Evolutionary conservation across 371 early-diverging fungal genomes (phyloP).

Genomic region (Capillidium heterosporum): DNA sequence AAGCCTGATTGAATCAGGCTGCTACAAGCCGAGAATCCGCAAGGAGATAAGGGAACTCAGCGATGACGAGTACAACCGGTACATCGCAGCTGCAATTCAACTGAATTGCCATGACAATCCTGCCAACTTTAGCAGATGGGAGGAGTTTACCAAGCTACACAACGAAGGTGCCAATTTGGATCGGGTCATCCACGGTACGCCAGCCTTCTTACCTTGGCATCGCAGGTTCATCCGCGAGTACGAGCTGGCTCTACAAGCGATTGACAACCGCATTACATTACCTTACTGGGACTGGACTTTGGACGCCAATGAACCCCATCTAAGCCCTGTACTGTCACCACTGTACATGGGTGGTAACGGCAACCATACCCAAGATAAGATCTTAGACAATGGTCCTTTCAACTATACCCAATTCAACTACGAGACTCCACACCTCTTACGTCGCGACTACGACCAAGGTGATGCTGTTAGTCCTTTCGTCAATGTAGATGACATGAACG

Average conservation of each 20-base stretch:
- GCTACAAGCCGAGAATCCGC: background rate
- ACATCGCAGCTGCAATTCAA: background rate
- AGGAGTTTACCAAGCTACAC: background rate
- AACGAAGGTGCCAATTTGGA: background rate
- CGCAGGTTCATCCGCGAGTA: background rate
- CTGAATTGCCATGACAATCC: background rate
- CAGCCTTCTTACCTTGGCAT: slow-evolving; percentile 6
- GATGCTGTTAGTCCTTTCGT: background rate
- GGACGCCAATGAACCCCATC: background rate
- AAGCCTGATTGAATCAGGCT: background rate
- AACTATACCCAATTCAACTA: background rate
- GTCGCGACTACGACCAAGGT: background rate
- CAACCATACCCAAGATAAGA: background rate
- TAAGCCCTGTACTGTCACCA: slow-evolving; percentile 6
- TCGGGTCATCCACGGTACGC: background rate
- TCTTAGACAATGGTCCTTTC: background rate
- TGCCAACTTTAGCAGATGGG: background rate
- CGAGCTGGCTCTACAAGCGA: background rate
- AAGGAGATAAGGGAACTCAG: background rate
- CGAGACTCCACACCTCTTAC: background rate
- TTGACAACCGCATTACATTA: background rate
- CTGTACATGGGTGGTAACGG: slow-evolving; percentile 11
- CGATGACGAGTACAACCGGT: background rate
- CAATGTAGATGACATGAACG: background rate
- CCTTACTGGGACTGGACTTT: slow-evolving; percentile 7